phyloP scores from a whole-genome alignment of 306 rosid species.

The Trifolium subterraneum region DNA sequence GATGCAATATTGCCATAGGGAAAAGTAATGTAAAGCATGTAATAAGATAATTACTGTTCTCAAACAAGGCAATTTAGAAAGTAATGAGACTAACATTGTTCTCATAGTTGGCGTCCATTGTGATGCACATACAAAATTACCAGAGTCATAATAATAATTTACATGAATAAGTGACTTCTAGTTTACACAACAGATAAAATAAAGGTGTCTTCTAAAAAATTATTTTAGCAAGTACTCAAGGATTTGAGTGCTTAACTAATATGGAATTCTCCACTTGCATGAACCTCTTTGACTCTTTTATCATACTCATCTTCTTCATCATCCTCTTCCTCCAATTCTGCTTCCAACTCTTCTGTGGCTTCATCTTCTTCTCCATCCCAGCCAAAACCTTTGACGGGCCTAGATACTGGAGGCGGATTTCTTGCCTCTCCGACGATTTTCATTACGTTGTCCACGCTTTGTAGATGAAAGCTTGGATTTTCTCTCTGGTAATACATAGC shows the following conservation, averaged over 20 bases:
- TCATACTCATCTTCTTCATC: constrained; percentile 75
- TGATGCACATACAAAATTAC: constrained; percentile 43
- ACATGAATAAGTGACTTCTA: constrained; percentile 41
- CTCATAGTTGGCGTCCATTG: constrained; percentile 32
- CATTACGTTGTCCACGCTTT: constrained; percentile 72
- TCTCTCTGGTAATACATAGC: constrained; percentile 65
- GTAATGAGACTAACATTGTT: constrained; percentile 36
- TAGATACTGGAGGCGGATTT: constrained; percentile 65
- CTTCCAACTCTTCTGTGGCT: constrained; percentile 43
- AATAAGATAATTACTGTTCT: constrained; percentile 20
- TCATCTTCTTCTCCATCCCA: constrained; percentile 70
- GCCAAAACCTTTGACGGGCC: constrained; percentile 58
- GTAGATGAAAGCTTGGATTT: constrained; percentile 69
- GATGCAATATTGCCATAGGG: not conserved
- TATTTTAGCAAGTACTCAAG: constrained; percentile 35
- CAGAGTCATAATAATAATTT: constrained; percentile 42
- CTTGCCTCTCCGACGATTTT: constrained; percentile 82
- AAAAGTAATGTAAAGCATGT: constrained; percentile 32
- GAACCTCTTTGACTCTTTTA: constrained; percentile 72
- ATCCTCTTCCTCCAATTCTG: constrained; percentile 55
- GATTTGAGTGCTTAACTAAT: constrained; percentile 49
- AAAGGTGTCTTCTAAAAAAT: constrained; percentile 31
- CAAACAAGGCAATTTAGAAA: constrained; percentile 1
- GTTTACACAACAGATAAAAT: constrained; percentile 3
- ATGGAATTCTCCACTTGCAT: constrained; percentile 74